Percentiles rank a stretch among this genome's conserved stretches.
These are phyloP conservation scores for Dimargaris verticillata DNA, from an alignment of 192 early-diverging fungal genomes.

Conservation along the genomic window DNA sequence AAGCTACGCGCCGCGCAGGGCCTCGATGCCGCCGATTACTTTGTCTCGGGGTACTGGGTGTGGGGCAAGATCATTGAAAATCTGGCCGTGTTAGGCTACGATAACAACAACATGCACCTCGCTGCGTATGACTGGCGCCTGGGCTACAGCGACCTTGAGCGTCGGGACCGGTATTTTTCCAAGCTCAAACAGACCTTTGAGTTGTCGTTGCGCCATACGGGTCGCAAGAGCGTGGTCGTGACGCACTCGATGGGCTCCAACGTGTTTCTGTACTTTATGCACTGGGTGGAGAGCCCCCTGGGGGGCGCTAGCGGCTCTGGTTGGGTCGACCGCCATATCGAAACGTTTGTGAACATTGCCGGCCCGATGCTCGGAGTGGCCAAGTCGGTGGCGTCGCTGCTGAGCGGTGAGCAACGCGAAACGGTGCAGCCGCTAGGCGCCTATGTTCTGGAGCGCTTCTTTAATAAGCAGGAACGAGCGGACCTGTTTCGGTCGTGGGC, in stretches of 20 bases:
- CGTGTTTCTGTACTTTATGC: constrained; percentile 69
- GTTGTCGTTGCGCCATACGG: constrained; percentile 22
- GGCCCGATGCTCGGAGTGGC: constrained; percentile 76
- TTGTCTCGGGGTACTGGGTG: constrained; percentile 83
- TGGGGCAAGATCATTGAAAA: constrained; percentile 73
- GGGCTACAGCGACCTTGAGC: constrained; percentile 57
- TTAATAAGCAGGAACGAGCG: constrained; percentile 54
- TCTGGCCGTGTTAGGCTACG: constrained; percentile 68
- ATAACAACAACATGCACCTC: constrained; percentile 72
- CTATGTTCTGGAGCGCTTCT: constrained; percentile 72
- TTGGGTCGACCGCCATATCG: constrained; percentile 67
- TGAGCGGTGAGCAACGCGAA: constrained; percentile 71
- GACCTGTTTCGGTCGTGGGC: constrained; percentile 70
- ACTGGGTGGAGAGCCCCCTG: constrained; percentile 55
- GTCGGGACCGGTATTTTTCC: constrained; percentile 68
- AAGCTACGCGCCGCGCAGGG: constrained; percentile 76
- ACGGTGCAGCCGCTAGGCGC: constrained; percentile 61
- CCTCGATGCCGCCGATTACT: constrained; percentile 78
- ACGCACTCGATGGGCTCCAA: constrained; percentile 39
- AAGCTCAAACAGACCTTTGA: constrained; percentile 59
- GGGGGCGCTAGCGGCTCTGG: constrained; percentile 49
- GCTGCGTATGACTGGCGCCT: constrained; percentile 85
- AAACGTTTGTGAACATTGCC: constrained; percentile 67
- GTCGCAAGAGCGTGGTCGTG: constrained; percentile 35
- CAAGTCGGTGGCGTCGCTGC: constrained; percentile 56